Conservation (phyloP, 345 rosid species). For the Limnanthes douglasii region DNA sequence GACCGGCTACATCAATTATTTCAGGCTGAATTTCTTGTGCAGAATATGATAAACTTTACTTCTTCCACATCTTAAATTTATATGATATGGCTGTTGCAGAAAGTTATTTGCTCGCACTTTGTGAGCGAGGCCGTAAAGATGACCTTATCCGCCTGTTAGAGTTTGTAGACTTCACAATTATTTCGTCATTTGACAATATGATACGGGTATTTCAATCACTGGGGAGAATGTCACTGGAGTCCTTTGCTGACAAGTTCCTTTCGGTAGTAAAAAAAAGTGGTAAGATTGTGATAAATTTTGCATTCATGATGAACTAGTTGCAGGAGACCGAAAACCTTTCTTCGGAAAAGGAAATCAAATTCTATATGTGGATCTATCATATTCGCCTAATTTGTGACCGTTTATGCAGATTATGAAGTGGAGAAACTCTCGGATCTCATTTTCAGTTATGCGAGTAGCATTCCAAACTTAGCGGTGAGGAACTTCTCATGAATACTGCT, state of each 20-base stretch:
- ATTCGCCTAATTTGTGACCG: background rate
- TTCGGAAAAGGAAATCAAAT: background rate
- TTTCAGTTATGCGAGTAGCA: slow-evolving; percentile 29
- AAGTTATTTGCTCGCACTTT: slow-evolving; percentile 58
- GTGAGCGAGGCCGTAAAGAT: slow-evolving; percentile 37
- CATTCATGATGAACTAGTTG: slow-evolving; percentile 1
- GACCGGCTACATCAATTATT: background rate
- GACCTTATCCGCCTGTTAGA: slow-evolving; percentile 46
- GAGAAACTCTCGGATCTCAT: slow-evolving; percentile 44
- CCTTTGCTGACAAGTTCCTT: slow-evolving; percentile 39
- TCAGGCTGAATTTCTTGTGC: background rate
- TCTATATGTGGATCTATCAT: background rate
- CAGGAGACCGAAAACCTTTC: background rate
- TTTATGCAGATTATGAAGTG: slow-evolving; percentile 28
- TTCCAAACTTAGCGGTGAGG: slow-evolving; percentile 64
- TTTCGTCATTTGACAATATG: slow-evolving; percentile 25
- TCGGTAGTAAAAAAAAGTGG: slow-evolving; percentile 27
- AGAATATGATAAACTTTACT: background rate
- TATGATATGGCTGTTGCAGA: slow-evolving; percentile 24
- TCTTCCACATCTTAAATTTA: background rate
- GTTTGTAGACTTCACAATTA: slow-evolving; percentile 31
- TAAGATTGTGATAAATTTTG: slow-evolving; percentile 19
- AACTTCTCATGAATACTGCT: slow-evolving; percentile 36
- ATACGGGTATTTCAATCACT: slow-evolving; percentile 37
- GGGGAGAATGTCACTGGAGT: slow-evolving; percentile 46